These are phyloP conservation scores for Suillus decipiens DNA, from an alignment of 768 basidiomycete species.

Conservation along the genomic window DNA sequence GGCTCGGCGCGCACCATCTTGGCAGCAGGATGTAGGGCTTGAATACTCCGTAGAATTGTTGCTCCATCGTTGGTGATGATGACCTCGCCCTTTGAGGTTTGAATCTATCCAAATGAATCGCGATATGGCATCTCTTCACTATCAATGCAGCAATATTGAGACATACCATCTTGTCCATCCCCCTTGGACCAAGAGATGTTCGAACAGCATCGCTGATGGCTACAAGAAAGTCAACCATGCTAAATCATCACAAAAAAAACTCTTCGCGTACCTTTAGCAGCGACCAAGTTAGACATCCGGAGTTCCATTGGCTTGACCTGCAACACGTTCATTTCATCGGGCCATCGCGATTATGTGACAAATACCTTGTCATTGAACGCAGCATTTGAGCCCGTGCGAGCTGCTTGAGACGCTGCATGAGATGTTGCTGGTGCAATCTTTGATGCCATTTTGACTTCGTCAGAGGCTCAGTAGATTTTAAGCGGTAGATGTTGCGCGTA, in stretches of 20 bases:
- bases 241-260: background rate
- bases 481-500: slow-evolving; percentile 14
- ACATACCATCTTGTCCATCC: slow-evolving; percentile 99
- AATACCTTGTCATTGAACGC: slow-evolving; percentile 86
- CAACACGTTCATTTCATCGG: slow-evolving; percentile 29
- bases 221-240: slow-evolving; percentile 33
- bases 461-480: slow-evolving; percentile 12
- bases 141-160: slow-evolving; percentile 16
- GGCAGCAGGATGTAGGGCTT: slow-evolving; percentile 96
- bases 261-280: slow-evolving; percentile 79
- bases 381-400: slow-evolving; percentile 60
- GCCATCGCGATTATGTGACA: background rate
- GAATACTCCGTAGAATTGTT: slow-evolving; percentile 93
- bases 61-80: slow-evolving; percentile 99
- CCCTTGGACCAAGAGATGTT: slow-evolving; percentile 93
- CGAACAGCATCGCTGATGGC: slow-evolving; percentile 97
- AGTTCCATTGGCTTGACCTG: slow-evolving; percentile 99
- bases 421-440: slow-evolving; percentile 32
- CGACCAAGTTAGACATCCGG: slow-evolving; percentile 95
- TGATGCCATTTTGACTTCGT: slow-evolving; percentile 29
- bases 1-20: slow-evolving; percentile 70
- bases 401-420: slow-evolving; percentile 16
- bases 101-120: slow-evolving; percentile 59
- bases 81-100: slow-evolving; percentile 94
- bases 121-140: slow-evolving; percentile 15